Conservation (phyloP, 768 basidiomycete genomes). For the Tylopilus subfusipes region DNA sequence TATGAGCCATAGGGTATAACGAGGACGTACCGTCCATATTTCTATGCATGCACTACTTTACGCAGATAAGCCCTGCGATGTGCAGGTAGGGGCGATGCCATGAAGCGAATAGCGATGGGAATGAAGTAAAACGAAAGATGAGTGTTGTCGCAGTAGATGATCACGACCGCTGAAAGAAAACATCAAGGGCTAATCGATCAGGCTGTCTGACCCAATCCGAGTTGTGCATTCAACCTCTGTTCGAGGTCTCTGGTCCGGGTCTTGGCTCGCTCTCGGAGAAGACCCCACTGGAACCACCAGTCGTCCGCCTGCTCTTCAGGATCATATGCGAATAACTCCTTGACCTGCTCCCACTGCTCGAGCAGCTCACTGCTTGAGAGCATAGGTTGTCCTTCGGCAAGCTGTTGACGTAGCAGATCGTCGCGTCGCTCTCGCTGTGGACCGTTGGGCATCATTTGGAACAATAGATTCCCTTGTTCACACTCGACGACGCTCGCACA, state of each 20-base stretch:
- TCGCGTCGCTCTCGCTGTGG: slow-evolving; percentile 46
- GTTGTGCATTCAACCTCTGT: slow-evolving; percentile 10
- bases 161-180: not conserved
- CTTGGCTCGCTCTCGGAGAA: slow-evolving; percentile 39
- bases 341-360: slow-evolving; percentile 49
- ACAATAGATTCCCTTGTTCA: slow-evolving; percentile 43
- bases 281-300: slow-evolving; percentile 63
- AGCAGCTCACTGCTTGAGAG: slow-evolving; percentile 28
- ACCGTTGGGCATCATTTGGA: slow-evolving; percentile 44
- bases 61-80: not conserved
- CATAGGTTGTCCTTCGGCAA: slow-evolving; percentile 45
- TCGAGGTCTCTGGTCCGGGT: slow-evolving; percentile 19
- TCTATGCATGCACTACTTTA: not conserved
- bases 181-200: not conserved
- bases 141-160: not conserved
- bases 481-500: slow-evolving; percentile 43
- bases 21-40: not conserved
- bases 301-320: slow-evolving; percentile 56
- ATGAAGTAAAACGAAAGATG: not conserved
- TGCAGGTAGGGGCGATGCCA: not conserved
- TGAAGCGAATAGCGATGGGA: not conserved
- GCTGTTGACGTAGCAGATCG: slow-evolving; percentile 34
- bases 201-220: not conserved
- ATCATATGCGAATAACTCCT: slow-evolving; percentile 48
- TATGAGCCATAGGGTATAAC: not conserved